A percentile compares a stretch with the other conserved stretches of the same genome.
Evolutionary conservation across 2,329 filamentous ascomycete species (phyloP).

Genomic region (Neophaeococcomyces aloes): DNA sequence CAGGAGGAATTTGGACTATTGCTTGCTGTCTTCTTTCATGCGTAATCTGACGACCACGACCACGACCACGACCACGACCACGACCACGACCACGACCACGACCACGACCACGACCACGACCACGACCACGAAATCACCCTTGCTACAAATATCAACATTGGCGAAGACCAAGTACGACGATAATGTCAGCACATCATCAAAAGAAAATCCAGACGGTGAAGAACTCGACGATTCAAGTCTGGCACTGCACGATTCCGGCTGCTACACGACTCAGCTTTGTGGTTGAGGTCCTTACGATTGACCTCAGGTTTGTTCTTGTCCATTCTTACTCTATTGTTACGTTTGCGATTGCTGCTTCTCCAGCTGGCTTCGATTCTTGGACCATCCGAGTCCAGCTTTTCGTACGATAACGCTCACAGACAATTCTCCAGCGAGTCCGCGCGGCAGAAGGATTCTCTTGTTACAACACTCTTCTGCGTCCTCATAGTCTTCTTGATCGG

Average conservation of each 20-base stretch:
- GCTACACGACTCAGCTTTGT: background rate
- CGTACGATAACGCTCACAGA: background rate
- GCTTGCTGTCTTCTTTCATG: background rate
- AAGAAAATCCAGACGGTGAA: too few relatives aligned
- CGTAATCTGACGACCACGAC: background rate
- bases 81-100: background rate
- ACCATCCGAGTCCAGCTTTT: background rate
- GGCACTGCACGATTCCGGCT: background rate
- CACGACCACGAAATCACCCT: too few relatives aligned
- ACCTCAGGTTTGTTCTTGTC: conserved; percentile 7
- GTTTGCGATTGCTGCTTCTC: background rate
- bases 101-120: too few relatives aligned
- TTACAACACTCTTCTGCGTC: too few relatives aligned
- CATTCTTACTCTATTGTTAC: background rate
- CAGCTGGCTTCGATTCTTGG: background rate
- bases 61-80: background rate
- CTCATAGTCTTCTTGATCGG: too few relatives aligned
- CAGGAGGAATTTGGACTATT: background rate
- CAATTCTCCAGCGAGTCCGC: background rate
- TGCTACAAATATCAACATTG: too few relatives aligned
- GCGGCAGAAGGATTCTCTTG: too few relatives aligned
- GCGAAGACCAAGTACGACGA: too few relatives aligned
- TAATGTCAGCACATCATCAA: too few relatives aligned
- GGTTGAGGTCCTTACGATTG: conserved; percentile 4
- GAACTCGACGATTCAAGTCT: background rate